These are phyloP conservation scores for Blepharisma undulans DNA, from an alignment of 169 alveolate species.

Conservation along the genomic window DNA sequence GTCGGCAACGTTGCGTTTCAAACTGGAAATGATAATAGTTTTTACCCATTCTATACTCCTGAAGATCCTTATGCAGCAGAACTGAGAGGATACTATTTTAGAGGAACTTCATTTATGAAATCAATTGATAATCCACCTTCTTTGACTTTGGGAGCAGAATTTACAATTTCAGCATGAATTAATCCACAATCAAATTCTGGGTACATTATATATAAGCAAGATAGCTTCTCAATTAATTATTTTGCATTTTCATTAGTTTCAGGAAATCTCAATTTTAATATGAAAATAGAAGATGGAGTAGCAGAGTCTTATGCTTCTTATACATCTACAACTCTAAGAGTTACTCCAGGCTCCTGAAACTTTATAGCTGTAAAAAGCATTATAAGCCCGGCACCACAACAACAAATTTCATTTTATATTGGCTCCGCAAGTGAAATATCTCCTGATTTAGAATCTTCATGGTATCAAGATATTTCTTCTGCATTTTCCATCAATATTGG, in stretches of 20 bases:
- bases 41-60: background rate
- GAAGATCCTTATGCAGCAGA: background rate
- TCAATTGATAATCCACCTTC: background rate
- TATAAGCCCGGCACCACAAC: background rate
- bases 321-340: background rate
- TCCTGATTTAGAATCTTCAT: too few relatives aligned
- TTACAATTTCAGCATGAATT: background rate
- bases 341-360: background rate
- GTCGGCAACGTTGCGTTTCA: background rate
- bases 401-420: too few relatives aligned
- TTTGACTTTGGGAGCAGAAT: background rate
- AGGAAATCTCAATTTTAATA: too few relatives aligned
- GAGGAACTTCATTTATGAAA: constrained; percentile 6
- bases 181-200: background rate
- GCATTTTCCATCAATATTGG: too few relatives aligned
- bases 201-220: background rate
- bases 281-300: too few relatives aligned
- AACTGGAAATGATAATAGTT: background rate
- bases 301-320: too few relatives aligned
- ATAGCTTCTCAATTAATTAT: background rate
- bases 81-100: background rate
- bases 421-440: too few relatives aligned
- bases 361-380: background rate
- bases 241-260: background rate
- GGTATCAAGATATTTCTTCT: too few relatives aligned